Percentiles rank a stretch among this genome's conserved stretches.
phyloP scores from a whole-genome alignment of 164 flowering plant species.

The Warburgia ugandensis region DNA sequence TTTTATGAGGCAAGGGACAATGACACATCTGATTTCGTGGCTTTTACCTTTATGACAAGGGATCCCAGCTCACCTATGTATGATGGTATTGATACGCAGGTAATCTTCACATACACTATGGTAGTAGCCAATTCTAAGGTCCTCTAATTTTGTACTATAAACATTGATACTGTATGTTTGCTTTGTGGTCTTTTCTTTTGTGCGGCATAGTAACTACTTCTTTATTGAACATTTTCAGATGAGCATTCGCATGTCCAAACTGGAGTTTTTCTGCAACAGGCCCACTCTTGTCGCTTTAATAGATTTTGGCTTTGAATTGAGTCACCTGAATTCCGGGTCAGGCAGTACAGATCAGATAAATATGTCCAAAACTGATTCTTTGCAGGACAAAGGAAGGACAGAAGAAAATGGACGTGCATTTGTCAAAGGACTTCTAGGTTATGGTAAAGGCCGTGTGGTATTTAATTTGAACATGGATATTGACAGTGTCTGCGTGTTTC shows the following conservation, averaged over 20 bases:
- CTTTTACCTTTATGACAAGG: slow-evolving; percentile 52
- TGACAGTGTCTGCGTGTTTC: slow-evolving; percentile 76
- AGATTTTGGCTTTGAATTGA: slow-evolving; percentile 74
- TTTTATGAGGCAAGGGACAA: slow-evolving; percentile 70
- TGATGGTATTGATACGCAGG: slow-evolving; percentile 91
- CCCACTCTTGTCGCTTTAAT: slow-evolving; percentile 94
- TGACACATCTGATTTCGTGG: slow-evolving; percentile 70
- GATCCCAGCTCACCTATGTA: slow-evolving; percentile 64
- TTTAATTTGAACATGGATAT: slow-evolving; percentile 78
- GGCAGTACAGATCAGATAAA: slow-evolving; percentile 9
- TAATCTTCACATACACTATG: slow-evolving; percentile 13
- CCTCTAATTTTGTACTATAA: too few species aligned
- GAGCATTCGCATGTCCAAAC: slow-evolving; percentile 86
- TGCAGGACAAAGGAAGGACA: slow-evolving; percentile 29
- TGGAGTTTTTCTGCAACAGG: slow-evolving; percentile 89
- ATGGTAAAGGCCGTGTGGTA: slow-evolving; percentile 89
- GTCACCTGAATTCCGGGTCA: slow-evolving; percentile 22
- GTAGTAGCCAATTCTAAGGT: background rate
- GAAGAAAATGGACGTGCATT: slow-evolving; percentile 47
- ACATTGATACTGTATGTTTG: too few species aligned
- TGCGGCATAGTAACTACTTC: background rate
- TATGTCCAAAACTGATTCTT: slow-evolving; percentile 22
- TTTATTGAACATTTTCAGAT: slow-evolving; percentile 43
- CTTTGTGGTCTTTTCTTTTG: background rate
- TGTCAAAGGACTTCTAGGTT: slow-evolving; percentile 83